phyloP scores from a whole-genome alignment of 257 asterid genomes.

The Nemophila menziesii region DNA sequence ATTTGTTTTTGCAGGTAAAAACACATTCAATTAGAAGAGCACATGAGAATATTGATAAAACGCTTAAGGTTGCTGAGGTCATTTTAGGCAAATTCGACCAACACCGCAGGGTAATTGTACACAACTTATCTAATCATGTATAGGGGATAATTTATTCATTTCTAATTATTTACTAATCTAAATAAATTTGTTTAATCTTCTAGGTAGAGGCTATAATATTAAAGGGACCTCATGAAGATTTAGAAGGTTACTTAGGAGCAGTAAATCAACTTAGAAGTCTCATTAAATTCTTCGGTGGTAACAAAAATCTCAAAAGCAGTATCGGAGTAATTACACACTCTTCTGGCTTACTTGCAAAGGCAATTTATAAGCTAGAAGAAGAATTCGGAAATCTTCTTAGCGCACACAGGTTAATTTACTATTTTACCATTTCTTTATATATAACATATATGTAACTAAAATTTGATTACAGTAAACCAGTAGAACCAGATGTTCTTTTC shows the following conservation, averaged over 20 bases:
- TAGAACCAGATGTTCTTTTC: conserved; percentile 81
- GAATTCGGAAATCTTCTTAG: conserved; percentile 71
- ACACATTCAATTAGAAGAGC: conserved; percentile 91
- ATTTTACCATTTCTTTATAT: too few species aligned
- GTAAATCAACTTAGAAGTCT: conserved; percentile 69
- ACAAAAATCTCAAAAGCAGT: conserved; percentile 48
- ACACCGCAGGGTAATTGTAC: conserved; percentile 54
- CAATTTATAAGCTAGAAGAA: conserved; percentile 70
- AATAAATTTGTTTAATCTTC: conserved; percentile 12
- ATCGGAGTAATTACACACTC: conserved; percentile 60
- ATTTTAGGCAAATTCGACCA: conserved; percentile 69
- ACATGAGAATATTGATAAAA: conserved; percentile 79
- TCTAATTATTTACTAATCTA: conserved; percentile 7
- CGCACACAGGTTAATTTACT: conserved; percentile 83
- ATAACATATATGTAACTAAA: too few species aligned
- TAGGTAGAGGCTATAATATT: conserved; percentile 94
- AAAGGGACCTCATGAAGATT: conserved; percentile 92
- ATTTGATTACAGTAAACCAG: conserved; percentile 65
- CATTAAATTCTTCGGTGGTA: conserved; percentile 45
- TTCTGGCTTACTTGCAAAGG: conserved; percentile 53
- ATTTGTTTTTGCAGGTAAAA: conserved; percentile 36
- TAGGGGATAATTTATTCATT: neutral
- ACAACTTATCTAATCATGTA: too few species aligned
- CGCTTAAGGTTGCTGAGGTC: conserved; percentile 60
- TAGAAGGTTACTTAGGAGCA: conserved; percentile 84